A percentile compares a stretch with the other conserved stretches of the same genome.
These are phyloP conservation scores for Prunus davidiana DNA, from an alignment of 306 rosid species.

Conservation along the genomic window DNA sequence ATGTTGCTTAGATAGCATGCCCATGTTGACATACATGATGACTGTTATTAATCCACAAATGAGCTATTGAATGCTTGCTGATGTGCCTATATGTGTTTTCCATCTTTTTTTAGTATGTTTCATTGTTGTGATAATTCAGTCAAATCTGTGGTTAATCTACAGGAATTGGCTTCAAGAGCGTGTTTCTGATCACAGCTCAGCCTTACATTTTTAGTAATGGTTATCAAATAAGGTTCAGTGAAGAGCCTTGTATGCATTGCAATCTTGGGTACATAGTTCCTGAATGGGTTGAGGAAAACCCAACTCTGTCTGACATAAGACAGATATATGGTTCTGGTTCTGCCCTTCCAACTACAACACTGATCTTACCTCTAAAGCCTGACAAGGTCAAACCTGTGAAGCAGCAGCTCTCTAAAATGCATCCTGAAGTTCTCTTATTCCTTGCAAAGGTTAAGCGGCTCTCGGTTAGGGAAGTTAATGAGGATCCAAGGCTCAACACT, in stretches of 20 bases:
- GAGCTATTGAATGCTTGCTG: neutral
- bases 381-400: slow-evolving; percentile 63
- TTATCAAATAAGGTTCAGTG: slow-evolving; percentile 67
- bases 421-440: slow-evolving; percentile 65
- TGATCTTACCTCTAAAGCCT: slow-evolving; percentile 62
- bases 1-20: neutral
- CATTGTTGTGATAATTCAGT: neutral
- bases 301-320: slow-evolving; percentile 41
- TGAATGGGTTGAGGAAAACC: slow-evolving; percentile 75
- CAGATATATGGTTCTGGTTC: slow-evolving; percentile 40
- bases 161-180: slow-evolving; percentile 97
- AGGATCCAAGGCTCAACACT: slow-evolving; percentile 36
- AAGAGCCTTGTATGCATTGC: slow-evolving; percentile 67
- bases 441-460: slow-evolving; percentile 64
- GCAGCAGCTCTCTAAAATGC: slow-evolving; percentile 63
- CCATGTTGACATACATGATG: neutral
- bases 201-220: slow-evolving; percentile 82
- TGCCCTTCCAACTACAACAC: slow-evolving; percentile 53
- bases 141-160: slow-evolving; percentile 20
- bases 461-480: slow-evolving; percentile 51
- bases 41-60: neutral
- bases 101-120: neutral
- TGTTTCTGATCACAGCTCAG: slow-evolving; percentile 58
- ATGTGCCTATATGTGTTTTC: neutral
- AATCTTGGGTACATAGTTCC: slow-evolving; percentile 78